A percentile compares a stretch with the other conserved stretches of the same genome.
These are phyloP conservation scores for Schizosaccharomyces octosporus DNA, from an alignment of 805 yeast genomes.

Conservation along the genomic window DNA sequence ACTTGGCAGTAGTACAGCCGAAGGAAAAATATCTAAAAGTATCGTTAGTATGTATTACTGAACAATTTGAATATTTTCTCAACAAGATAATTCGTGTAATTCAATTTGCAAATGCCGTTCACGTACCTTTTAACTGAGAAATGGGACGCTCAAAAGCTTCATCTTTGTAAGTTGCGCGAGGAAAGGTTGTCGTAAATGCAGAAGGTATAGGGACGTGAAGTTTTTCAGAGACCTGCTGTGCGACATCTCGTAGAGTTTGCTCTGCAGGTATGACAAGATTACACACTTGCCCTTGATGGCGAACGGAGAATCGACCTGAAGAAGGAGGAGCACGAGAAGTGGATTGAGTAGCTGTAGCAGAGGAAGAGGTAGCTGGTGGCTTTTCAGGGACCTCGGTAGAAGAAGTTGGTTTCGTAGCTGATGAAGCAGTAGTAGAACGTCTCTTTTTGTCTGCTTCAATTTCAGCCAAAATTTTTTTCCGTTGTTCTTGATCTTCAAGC, in stretches of 20 bases:
- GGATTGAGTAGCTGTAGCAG: not conserved
- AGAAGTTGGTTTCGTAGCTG: conserved; percentile 5
- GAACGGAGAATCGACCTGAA: conserved; percentile 10
- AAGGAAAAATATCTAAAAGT: not conserved
- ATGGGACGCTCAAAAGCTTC: not conserved
- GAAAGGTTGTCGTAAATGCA: conserved; percentile 13
- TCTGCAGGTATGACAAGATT: conserved; percentile 11
- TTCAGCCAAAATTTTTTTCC: conserved; percentile 12
- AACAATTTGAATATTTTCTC: too few relatives aligned
- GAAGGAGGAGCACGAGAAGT: conserved; percentile 6
- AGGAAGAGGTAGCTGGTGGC: not conserved
- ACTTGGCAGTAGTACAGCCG: not conserved
- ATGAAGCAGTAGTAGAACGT: conserved; percentile 9
- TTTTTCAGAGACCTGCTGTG: conserved; percentile 9
- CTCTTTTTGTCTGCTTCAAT: conserved; percentile 16
- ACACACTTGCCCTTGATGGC: conserved; percentile 8
- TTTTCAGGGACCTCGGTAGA: not conserved
- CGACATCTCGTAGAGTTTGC: conserved; percentile 12
- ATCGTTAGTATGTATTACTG: not conserved
- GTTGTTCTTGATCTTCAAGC: conserved; percentile 12
- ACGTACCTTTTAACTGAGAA: not conserved
- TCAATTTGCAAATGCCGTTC: too few relatives aligned
- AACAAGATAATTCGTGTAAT: too few relatives aligned
- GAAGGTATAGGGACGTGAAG: conserved; percentile 8
- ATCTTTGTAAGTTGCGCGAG: conserved; percentile 8